Percentiles rank a stretch among this genome's conserved stretches.
Evolutionary conservation across 805 yeast genomes (phyloP).

Genomic region (Peterozyma xylosa): DNA sequence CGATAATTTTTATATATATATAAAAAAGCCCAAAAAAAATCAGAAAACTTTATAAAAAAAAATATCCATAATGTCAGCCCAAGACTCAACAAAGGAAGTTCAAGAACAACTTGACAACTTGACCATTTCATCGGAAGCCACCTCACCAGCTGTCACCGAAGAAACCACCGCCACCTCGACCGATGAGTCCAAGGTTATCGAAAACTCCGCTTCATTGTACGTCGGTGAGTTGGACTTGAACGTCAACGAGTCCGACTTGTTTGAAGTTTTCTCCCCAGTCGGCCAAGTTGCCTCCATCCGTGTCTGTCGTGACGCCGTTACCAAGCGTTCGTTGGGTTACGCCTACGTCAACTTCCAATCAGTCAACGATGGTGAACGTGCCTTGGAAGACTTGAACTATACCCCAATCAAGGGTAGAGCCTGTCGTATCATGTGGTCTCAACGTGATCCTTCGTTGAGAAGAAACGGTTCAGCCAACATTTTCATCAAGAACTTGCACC

Average conservation of each 20-base stretch:
- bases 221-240: conserved; percentile 94
- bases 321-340: conserved; percentile 95
- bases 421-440: conserved; percentile 99
- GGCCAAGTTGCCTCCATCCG: conserved; percentile 96
- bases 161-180: conserved; percentile 1
- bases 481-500: conserved; percentile 96
- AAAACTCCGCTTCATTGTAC: conserved; percentile 77
- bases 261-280: conserved; percentile 88
- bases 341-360: conserved; percentile 96
- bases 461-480: conserved; percentile 94
- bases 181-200: conserved; percentile 15
- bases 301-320: conserved; percentile 97
- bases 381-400: conserved; percentile 94
- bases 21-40: conserved; percentile 5
- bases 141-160: conserved; percentile 3
- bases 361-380: conserved; percentile 84
- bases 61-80: conserved; percentile 5
- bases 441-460: conserved; percentile 95
- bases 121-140: conserved; percentile 3
- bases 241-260: conserved; percentile 90
- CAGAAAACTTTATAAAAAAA: conserved; percentile 1
- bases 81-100: conserved; percentile 9
- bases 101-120: conserved; percentile 8
- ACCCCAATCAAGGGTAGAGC: conserved; percentile 89
- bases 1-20: background rate